Percentiles rank a stretch among this genome's conserved stretches.
These are phyloP conservation scores for Haplosporangium gracile DNA, from an alignment of 192 early-diverging fungal genomes.

Conservation along the genomic window DNA sequence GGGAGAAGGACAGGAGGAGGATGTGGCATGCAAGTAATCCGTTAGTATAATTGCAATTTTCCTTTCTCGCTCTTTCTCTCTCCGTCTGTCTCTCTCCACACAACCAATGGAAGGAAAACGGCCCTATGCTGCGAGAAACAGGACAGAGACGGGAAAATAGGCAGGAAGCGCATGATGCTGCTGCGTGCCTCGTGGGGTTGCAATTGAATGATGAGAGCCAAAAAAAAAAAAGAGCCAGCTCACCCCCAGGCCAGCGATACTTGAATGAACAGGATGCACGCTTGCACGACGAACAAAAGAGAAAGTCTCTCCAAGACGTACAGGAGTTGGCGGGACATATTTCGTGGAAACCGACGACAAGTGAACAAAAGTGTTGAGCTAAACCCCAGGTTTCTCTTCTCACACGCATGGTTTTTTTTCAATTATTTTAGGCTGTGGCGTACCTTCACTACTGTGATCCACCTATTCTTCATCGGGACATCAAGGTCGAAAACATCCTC, in stretches of 20 bases:
- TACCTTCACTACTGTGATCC: constrained; percentile 89
- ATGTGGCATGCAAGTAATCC: background rate
- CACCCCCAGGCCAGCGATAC: too few relatives aligned
- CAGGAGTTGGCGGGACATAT: background rate
- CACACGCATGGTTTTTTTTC: background rate
- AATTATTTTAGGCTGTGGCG: constrained; percentile 77
- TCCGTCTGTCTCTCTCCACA: background rate
- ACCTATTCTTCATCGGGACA: constrained; percentile 89
- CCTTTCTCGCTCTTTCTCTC: background rate
- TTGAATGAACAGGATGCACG: too few relatives aligned
- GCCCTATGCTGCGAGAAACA: background rate
- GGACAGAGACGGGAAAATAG: background rate
- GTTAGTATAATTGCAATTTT: background rate
- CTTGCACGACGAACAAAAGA: too few relatives aligned
- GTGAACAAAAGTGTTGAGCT: background rate
- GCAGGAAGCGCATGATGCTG: too few relatives aligned
- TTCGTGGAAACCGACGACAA: background rate
- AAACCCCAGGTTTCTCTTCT: constrained; percentile 2
- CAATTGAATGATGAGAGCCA: too few relatives aligned
- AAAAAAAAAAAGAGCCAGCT: too few relatives aligned
- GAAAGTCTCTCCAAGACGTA: too few relatives aligned
- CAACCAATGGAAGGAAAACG: background rate
- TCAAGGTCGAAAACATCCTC: constrained; percentile 89
- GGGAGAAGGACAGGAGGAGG: background rate
- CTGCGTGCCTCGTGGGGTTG: too few relatives aligned